Base-by-base conservation (phyloP, 1,284 basidiomycete species). In the Laetiporus sulphureus region DNA sequence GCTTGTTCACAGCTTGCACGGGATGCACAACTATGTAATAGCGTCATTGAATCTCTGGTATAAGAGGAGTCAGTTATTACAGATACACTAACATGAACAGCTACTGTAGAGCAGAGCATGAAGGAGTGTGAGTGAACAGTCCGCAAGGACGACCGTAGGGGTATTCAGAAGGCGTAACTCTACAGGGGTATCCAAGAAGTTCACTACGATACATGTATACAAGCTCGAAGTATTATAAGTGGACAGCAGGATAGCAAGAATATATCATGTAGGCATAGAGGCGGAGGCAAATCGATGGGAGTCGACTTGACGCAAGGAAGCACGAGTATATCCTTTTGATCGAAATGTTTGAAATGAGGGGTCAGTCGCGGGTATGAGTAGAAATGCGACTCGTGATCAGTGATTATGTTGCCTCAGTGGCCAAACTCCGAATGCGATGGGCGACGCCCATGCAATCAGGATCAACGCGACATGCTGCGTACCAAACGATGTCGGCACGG, bases 401-500 rank as follows among this genome's bases (percentile, higher is more conserved):
- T n/a, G n/a, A n/a, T n/a, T n/a, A n/a, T n/a, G n/a, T n/a, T n/a
- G n/a, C n/a, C n/a, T n/a, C n/a, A n/a, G n/a, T n/a, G n/a, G n/a
- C n/a, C n/a, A n/a, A n/a, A 52, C 36, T n/a, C 55, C 56, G 38
- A 59, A 54, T 30, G 52, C 46, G n/a, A 62, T 29, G 20, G 44
- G 39, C 2, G 76, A 75, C 5, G 65, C 68, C 76, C 75, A 79
- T 16, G 66, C 73, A 19, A 65, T 64, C 24, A 78, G 54, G 15
- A 78, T 52, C 32, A 79, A 52, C 33, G 74, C 72, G 41, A 79
- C 57, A 54, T 79, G 72, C 44, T 78, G 76, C 29, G 75, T 72
- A 15, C 75, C 75, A 47, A 79, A 68, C 2, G 73, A 54, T 18
- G 62, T 50, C 3, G 69, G 71, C 24, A 48, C 49, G 3, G 49